These are phyloP conservation scores for Rutstroemia sp. DNA, from an alignment of 2,329 filamentous ascomycete species.

Conservation along the genomic window DNA sequence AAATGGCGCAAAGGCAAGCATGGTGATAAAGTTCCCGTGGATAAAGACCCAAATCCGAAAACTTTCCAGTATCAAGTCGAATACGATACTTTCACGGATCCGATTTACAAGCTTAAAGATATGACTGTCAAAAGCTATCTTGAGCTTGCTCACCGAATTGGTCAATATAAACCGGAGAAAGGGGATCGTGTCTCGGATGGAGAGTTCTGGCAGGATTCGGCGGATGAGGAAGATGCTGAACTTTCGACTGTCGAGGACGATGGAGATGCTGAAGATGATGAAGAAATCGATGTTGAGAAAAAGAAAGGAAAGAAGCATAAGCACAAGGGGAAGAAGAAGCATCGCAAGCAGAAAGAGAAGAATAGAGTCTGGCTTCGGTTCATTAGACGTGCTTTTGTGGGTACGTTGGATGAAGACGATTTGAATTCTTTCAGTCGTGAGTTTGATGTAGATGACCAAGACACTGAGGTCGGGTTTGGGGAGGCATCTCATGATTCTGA, in stretches of 20 bases:
- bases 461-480: background rate
- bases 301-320: constrained; percentile 26
- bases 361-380: constrained; percentile 75
- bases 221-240: constrained; percentile 18
- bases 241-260: constrained; percentile 14
- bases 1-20: constrained; percentile 61
- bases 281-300: constrained; percentile 25
- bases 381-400: constrained; percentile 70
- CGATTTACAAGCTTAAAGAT: constrained; percentile 68
- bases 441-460: background rate
- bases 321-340: constrained; percentile 40
- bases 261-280: constrained; percentile 22
- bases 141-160: constrained; percentile 72
- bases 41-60: constrained; percentile 48
- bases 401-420: constrained; percentile 59
- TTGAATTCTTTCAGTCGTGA: constrained; percentile 34
- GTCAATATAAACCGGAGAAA: constrained; percentile 38
- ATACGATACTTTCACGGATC: constrained; percentile 76
- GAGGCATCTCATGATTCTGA: background rate
- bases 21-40: constrained; percentile 47
- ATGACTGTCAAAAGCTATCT: constrained; percentile 79
- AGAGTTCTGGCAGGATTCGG: constrained; percentile 12
- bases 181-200: constrained; percentile 23
- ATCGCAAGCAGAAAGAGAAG: constrained; percentile 45
- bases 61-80: constrained; percentile 72